Conservation (phyloP, 805 yeast species). For the Tetrapisispora arboricola region DNA sequence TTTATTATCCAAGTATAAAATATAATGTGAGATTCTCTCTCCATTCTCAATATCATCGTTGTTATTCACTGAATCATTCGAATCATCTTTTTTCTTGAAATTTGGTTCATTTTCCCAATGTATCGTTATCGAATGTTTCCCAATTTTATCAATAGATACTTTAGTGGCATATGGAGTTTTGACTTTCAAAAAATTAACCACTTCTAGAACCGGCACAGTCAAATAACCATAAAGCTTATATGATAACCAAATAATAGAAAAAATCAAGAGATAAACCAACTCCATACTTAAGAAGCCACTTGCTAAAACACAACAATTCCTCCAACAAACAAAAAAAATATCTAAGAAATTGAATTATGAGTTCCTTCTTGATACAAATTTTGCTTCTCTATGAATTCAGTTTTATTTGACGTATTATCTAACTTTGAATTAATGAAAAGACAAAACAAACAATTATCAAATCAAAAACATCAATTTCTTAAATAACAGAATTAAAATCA, state of each 20-base stretch:
- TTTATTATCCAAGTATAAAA: conserved; percentile 23
- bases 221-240: conserved; percentile 22
- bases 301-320: no score
- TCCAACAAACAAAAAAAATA: not conserved
- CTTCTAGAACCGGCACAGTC: conserved; percentile 22
- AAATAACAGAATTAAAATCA: no score
- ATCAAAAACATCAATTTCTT: no score
- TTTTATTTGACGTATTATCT: no score
- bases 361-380: no score
- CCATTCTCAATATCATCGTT: not conserved
- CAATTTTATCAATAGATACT: conserved; percentile 27
- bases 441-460: no score
- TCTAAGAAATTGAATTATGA: not conserved
- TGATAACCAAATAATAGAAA: conserved; percentile 20
- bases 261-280: not conserved
- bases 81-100: not conserved
- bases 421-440: no score
- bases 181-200: conserved; percentile 22
- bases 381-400: no score
- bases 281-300: no score
- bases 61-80: not conserved
- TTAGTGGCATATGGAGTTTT: conserved; percentile 27
- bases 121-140: conserved; percentile 20
- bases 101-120: conserved; percentile 28
- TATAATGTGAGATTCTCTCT: conserved; percentile 18